Conservation (phyloP, 2,329 filamentous ascomycete species). For the Dendrostoma leiphaemia region DNA sequence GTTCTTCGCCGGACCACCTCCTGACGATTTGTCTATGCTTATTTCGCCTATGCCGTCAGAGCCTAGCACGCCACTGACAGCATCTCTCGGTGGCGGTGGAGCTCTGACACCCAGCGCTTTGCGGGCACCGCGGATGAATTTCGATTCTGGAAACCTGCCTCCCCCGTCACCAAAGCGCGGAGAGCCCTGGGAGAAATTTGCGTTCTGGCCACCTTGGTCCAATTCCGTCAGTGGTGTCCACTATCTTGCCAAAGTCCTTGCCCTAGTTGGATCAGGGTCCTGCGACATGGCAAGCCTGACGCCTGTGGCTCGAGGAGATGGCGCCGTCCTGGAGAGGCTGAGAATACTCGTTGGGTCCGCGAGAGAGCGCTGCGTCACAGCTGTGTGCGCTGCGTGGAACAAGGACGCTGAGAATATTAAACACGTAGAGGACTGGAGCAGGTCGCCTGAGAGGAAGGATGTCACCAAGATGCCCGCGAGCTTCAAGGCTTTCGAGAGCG, state of each 20-base stretch:
- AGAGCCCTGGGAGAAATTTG: conserved; percentile 88
- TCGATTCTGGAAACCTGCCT: conserved; percentile 75
- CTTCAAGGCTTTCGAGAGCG: conserved; percentile 82
- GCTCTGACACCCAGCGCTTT: conserved; percentile 53
- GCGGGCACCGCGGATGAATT: conserved; percentile 73
- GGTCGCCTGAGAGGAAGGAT: conserved; percentile 76
- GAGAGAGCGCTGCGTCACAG: conserved; percentile 80
- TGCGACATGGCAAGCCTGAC: conserved; percentile 78
- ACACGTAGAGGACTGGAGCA: conserved; percentile 89
- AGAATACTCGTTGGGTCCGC: conserved; percentile 73
- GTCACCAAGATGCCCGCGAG: conserved; percentile 87
- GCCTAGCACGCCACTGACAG: conserved; percentile 64
- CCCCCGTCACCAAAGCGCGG: conserved; percentile 74
- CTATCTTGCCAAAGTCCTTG: conserved; percentile 79
- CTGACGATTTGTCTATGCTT: conserved; percentile 85
- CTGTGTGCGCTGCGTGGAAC: conserved; percentile 88
- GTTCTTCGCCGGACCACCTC: conserved; percentile 85
- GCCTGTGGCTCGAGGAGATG: conserved; percentile 57
- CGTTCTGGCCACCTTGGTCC: conserved; percentile 92
- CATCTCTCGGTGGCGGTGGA: conserved; percentile 33
- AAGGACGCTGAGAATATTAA: conserved; percentile 91
- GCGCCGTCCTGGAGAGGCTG: conserved; percentile 66
- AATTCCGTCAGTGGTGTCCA: conserved; percentile 91
- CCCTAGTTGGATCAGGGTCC: conserved; percentile 80
- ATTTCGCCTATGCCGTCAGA: conserved; percentile 76